phyloP scores from a whole-genome alignment of 768 basidiomycete genomes.

The Rhodosporidiobolus odoratus region DNA sequence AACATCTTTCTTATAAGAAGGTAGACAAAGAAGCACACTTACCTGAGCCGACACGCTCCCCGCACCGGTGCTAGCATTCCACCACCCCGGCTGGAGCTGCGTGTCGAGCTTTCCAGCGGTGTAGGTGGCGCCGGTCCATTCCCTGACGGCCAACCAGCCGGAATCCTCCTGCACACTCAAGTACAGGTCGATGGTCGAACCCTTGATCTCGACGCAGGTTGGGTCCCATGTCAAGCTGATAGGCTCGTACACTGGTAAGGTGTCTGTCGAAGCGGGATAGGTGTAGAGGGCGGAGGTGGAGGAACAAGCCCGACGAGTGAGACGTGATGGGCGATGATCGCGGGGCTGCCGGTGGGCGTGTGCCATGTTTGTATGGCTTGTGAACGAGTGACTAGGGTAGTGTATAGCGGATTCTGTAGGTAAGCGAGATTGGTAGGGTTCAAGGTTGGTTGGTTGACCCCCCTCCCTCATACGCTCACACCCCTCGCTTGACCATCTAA shows the following conservation, averaged over 20 bases:
- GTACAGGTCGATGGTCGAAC: conserved; percentile 26
- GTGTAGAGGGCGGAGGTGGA: conserved; percentile 18
- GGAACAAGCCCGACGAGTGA: neutral
- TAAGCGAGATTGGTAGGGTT: too few species aligned
- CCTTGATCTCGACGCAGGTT: neutral
- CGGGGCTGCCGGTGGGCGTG: neutral
- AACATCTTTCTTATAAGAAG: too few species aligned
- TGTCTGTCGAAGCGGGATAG: conserved; percentile 4
- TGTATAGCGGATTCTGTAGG: neutral
- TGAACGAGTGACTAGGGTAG: neutral
- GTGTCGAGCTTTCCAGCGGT: conserved; percentile 18
- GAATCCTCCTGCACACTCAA: conserved; percentile 12
- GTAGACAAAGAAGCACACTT: neutral
- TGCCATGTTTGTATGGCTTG: neutral
- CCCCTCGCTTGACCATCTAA: too few species aligned
- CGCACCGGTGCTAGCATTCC: conserved; percentile 34
- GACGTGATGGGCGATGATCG: neutral
- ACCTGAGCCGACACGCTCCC: conserved; percentile 32
- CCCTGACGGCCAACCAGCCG: conserved; percentile 19
- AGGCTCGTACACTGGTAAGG: conserved; percentile 27
- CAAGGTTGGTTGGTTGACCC: too few species aligned
- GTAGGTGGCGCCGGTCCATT: conserved; percentile 31
- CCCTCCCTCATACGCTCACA: too few species aligned
- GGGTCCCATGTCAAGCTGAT: conserved; percentile 31
- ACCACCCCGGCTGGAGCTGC: conserved; percentile 34